Percentiles rank a stretch among this genome's conserved stretches.
phyloP scores from a whole-genome alignment of 2,329 filamentous ascomycete species.

The Alternaria sp. region DNA sequence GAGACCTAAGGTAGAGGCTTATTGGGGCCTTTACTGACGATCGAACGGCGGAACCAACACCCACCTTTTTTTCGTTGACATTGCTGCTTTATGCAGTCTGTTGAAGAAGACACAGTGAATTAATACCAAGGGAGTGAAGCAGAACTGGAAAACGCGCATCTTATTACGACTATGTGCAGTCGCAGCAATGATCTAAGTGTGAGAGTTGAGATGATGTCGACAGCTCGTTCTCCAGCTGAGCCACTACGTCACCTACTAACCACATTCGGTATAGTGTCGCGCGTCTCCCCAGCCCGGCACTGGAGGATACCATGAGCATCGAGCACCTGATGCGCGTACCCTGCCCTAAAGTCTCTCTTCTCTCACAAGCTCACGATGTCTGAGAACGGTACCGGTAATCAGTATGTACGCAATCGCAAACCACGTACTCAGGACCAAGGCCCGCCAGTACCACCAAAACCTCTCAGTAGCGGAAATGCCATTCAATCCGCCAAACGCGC shows the following conservation, averaged over 20 bases:
- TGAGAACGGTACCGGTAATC: too few relatives aligned
- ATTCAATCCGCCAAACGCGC: background rate
- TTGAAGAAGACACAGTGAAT: background rate
- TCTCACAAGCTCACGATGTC: background rate
- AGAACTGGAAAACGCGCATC: too few relatives aligned
- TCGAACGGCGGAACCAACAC: background rate
- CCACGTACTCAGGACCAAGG: background rate
- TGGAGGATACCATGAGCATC: background rate
- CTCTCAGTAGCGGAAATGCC: background rate
- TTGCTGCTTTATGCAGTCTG: background rate
- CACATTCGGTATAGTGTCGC: rapidly evolving
- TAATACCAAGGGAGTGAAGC: too few relatives aligned
- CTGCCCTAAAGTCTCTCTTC: too few relatives aligned
- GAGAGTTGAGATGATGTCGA: background rate
- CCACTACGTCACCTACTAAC: background rate
- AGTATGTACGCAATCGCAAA: background rate
- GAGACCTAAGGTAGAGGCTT: background rate
- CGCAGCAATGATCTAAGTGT: background rate
- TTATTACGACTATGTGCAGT: too few relatives aligned
- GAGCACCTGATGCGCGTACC: background rate
- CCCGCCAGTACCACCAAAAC: background rate
- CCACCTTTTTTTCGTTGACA: background rate
- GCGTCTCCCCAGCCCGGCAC: background rate
- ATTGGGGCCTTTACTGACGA: background rate
- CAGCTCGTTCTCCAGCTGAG: background rate